phyloP scores from a whole-genome alignment of 148 eudicot species.

The Heliamphora exappendiculata region DNA sequence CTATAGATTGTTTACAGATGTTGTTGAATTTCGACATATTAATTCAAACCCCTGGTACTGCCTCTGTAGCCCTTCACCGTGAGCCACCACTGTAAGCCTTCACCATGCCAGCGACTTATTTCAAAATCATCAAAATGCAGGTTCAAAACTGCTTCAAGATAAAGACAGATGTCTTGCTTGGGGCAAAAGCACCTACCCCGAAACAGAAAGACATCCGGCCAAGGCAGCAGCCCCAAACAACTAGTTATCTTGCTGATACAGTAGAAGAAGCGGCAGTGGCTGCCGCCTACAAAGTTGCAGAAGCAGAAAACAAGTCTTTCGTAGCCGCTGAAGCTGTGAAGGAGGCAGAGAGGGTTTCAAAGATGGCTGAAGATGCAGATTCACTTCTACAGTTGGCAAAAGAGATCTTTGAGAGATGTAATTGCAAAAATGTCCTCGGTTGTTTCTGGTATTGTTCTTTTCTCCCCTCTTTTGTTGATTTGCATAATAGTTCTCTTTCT shows the following conservation, averaged over 20 bases:
- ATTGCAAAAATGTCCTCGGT: background rate
- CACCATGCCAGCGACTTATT: no score
- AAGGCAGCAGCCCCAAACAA: constrained; percentile 24
- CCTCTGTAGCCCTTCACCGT: no score
- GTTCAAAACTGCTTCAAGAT: constrained; percentile 53
- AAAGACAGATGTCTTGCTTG: constrained; percentile 21
- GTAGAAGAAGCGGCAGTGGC: constrained; percentile 49
- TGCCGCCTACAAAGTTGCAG: constrained; percentile 67
- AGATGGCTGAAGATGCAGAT: constrained; percentile 66
- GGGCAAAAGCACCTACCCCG: constrained; percentile 24
- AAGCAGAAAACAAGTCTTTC: constrained; percentile 62
- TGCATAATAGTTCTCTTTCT: background rate
- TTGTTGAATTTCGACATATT: no score
- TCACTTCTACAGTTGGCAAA: constrained; percentile 45
- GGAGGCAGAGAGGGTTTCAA: constrained; percentile 64
- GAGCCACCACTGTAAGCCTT: no score
- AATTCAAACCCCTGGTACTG: no score
- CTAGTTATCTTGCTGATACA: constrained; percentile 37
- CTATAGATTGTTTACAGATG: no score
- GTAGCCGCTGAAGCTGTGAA: constrained; percentile 63
- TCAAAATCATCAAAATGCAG: constrained; percentile 38
- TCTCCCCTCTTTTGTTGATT: background rate
- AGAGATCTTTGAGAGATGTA: constrained; percentile 64
- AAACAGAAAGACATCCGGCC: constrained; percentile 35
- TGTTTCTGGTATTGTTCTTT: constrained; percentile 11